These are phyloP conservation scores for Dactylellina parvicollis DNA, from an alignment of 2,329 filamentous ascomycete genomes.

Conservation along the genomic window DNA sequence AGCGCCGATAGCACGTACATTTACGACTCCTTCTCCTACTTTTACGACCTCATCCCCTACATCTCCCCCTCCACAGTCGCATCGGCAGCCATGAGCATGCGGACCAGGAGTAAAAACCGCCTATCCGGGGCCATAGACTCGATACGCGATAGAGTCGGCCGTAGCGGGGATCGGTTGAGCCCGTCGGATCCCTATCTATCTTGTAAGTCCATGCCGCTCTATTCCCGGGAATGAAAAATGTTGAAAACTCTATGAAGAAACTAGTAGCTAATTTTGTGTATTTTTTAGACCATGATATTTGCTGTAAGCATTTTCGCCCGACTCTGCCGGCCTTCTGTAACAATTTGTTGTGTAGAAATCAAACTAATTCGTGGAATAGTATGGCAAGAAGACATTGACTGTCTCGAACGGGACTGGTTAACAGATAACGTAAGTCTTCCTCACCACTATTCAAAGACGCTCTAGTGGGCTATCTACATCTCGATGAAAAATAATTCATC, in stretches of 20 bases:
- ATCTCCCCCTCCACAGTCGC: constrained; percentile 24
- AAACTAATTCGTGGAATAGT: constrained; percentile 66
- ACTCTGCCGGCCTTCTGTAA: constrained; percentile 58
- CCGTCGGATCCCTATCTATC: constrained; percentile 76
- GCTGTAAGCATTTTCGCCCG: constrained; percentile 64
- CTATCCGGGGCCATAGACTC: constrained; percentile 37
- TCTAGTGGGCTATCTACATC: too few relatives aligned
- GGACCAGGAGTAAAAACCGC: constrained; percentile 38
- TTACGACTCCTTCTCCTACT: constrained; percentile 36
- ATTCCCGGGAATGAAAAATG: too few relatives aligned
- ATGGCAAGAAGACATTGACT: constrained; percentile 87
- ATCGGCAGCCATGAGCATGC: constrained; percentile 38
- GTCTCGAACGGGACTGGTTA: constrained; percentile 91
- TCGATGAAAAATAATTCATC: constrained; percentile 57
- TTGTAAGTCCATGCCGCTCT: constrained; percentile 67
- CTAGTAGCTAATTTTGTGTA: constrained; percentile 3
- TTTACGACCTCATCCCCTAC: constrained; percentile 45
- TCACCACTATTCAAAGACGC: constrained; percentile 46
- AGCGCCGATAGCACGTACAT: constrained; percentile 20
- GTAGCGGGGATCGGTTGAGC: constrained; percentile 35
- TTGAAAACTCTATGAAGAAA: too few relatives aligned
- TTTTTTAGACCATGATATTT: constrained; percentile 71
- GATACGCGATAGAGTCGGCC: constrained; percentile 37
- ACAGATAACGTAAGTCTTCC: constrained; percentile 82
- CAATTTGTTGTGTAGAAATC: too few relatives aligned